These are phyloP conservation scores for Collybiopsis confluens DNA, from an alignment of 768 basidiomycete genomes.

Conservation along the genomic window DNA sequence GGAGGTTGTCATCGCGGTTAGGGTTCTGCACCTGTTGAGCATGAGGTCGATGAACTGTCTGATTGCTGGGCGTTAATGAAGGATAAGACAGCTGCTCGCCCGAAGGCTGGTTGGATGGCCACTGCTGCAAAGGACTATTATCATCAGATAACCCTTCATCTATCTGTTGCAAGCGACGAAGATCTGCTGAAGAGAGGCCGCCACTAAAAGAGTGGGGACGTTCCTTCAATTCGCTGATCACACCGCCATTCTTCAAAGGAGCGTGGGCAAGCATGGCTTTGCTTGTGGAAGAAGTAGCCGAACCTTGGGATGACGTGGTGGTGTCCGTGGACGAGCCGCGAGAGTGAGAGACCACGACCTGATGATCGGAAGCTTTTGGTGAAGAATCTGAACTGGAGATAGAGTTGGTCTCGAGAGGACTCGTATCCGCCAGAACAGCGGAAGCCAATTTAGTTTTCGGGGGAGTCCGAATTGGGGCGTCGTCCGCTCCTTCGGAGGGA, in stretches of 20 bases:
- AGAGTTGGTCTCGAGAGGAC: conserved; percentile 71
- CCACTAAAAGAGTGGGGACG: conserved; percentile 82
- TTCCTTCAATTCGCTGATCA: conserved; percentile 59
- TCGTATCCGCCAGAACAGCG: conserved; percentile 53
- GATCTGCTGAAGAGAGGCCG: conserved; percentile 67
- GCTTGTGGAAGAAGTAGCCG: conserved; percentile 42
- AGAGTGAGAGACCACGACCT: conserved; percentile 66
- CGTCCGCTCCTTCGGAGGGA: conserved; percentile 43
- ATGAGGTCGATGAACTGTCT: conserved; percentile 44
- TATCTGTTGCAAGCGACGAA: conserved; percentile 70
- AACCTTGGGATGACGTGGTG: conserved; percentile 57
- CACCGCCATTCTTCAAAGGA: conserved; percentile 45
- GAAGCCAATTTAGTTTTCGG: conserved; percentile 60
- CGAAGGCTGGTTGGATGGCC: conserved; percentile 37
- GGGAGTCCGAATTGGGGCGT: conserved; percentile 59
- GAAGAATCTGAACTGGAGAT: conserved; percentile 71
- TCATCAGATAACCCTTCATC: conserved; percentile 38
- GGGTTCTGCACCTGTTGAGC: conserved; percentile 29
- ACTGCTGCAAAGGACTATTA: conserved; percentile 34
- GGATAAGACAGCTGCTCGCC: conserved; percentile 55
- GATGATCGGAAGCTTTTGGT: conserved; percentile 64
- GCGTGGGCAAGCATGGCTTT: conserved; percentile 54
- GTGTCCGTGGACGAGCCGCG: conserved; percentile 83
- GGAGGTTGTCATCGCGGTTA: conserved; percentile 35
- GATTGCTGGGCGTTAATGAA: conserved; percentile 52